Evolutionary conservation across 192 early-diverging fungal species (phyloP).

Genomic region (Coemansia umbellata): DNA sequence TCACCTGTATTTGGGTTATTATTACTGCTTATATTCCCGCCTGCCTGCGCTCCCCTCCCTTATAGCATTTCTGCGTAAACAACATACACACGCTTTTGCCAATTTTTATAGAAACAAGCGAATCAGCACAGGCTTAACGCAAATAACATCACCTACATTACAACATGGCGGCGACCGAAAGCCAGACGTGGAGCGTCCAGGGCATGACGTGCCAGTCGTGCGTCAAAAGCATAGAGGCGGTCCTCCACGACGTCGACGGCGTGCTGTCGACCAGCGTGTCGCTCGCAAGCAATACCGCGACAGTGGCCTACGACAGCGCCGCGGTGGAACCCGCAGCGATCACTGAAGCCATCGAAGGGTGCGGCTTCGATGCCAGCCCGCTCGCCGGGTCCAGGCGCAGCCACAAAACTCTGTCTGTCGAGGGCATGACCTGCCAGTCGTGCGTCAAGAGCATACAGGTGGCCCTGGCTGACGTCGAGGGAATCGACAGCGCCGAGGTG

Average conservation of each 20-base stretch:
- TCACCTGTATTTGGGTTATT: too few relatives aligned
- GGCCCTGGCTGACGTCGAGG: slow-evolving; percentile 46
- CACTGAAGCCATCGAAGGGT: slow-evolving; percentile 56
- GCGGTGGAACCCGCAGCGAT: slow-evolving; percentile 10
- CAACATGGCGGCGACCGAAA: slow-evolving; percentile 6
- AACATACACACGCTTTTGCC: too few relatives aligned
- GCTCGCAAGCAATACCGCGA: slow-evolving; percentile 56
- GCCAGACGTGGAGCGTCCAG: slow-evolving; percentile 29
- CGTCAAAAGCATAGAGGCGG: slow-evolving; percentile 66
- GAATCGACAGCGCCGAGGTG: slow-evolving; percentile 53
- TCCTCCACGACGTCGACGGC: slow-evolving; percentile 51
- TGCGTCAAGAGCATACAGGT: slow-evolving; percentile 70
- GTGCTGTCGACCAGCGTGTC: slow-evolving; percentile 56
- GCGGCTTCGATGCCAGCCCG: slow-evolving; percentile 55
- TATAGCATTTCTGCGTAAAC: too few relatives aligned
- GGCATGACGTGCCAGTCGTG: slow-evolving; percentile 90
- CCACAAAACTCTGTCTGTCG: slow-evolving; percentile 1
- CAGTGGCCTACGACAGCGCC: slow-evolving; percentile 17
- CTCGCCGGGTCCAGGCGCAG: not conserved
- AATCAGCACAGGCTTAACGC: too few relatives aligned
- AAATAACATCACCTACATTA: too few relatives aligned
- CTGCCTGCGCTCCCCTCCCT: too few relatives aligned
- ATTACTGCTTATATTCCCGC: too few relatives aligned
- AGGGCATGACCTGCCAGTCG: slow-evolving; percentile 76
- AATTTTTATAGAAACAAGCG: too few relatives aligned